phyloP scores from a whole-genome alignment of 345 rosid genomes.

The Gynandropsis gynandra region DNA sequence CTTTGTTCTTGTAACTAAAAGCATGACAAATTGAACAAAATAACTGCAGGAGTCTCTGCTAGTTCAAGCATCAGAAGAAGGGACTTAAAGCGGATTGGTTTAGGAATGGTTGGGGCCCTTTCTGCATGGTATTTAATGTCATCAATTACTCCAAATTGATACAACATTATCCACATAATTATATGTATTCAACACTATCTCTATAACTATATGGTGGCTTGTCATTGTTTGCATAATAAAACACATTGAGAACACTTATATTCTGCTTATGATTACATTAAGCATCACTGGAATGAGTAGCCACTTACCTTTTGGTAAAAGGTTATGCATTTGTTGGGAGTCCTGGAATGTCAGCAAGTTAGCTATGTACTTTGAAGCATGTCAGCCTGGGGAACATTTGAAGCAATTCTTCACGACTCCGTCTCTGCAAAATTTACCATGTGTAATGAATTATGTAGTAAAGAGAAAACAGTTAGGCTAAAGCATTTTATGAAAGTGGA shows the following conservation, averaged over 20 bases:
- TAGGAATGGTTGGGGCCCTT: conserved; percentile 21
- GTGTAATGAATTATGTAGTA: background rate
- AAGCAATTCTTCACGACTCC: conserved; percentile 68
- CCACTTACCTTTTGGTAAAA: conserved; percentile 16
- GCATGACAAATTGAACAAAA: background rate
- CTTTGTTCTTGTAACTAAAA: conserved; percentile 1
- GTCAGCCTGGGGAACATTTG: conserved; percentile 56
- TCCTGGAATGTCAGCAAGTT: conserved; percentile 19
- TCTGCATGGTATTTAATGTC: conserved; percentile 20
- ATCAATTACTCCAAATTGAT: conserved; percentile 3
- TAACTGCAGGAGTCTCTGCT: conserved; percentile 16
- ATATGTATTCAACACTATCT: background rate
- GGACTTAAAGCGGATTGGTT: conserved; percentile 11
- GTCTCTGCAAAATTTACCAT: conserved; percentile 34
- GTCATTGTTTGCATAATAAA: conserved; percentile 11
- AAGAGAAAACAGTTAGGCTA: background rate
- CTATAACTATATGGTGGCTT: background rate
- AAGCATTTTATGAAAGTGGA: conserved; percentile 1
- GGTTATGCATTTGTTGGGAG: conserved; percentile 13
- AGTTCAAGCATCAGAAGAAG: conserved; percentile 22
- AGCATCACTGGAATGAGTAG: background rate
- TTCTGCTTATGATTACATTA: conserved; percentile 7
- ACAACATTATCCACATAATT: background rate
- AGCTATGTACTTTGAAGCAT: conserved; percentile 95
- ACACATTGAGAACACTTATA: background rate